Evolutionary conservation across 2,329 filamentous ascomycete genomes (phyloP), one percentile per base, ranked within the genome.

Genomic region (Xylaria sp.): DNA sequence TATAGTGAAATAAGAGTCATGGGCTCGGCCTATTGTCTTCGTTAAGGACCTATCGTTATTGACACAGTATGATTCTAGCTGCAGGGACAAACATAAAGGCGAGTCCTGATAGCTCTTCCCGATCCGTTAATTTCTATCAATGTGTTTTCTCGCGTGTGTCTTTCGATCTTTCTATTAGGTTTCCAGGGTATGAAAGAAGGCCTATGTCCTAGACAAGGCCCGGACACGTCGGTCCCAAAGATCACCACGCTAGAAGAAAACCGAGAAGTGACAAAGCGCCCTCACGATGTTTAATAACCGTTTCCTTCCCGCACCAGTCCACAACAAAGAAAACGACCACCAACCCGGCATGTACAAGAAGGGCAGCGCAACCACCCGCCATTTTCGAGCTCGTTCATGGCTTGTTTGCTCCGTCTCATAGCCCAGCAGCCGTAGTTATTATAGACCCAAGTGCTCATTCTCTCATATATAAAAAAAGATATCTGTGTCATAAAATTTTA

Each of bases 281-380:
- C 58, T 66, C 57, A 65, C 65, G 67, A 70, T 70, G 53, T 50
- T 69, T 68, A 74, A 69, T 57, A 27, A 54, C 39, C 7, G 4
- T 38, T 55, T 29, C 54, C 33, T 69, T 69, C 39, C 70, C 53
- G 66, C 68, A 57, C 65, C 61, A 61, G 47, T 33, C 5, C 42
- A n/a, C n/a, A 64, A 75, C 74, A 76, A 76, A 76, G 74, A 73
- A 64, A 51, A 20, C 55, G 20, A 45, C 59, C 67, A 61, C 61
- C n/a, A 67, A 54, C 63, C 68, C 67, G 65, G 69, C 69, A 72
- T 45, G 22, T 76, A 76, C 73, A 76, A 76, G 75, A 76, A 76
- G 71, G 67, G 54, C 69, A 49, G 17, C 50, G 61, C 54, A 62
- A 51, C 65, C 73, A 54, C 68, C 67, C 68, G 65, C 67, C 60